A percentile compares a stretch with the other conserved stretches of the same genome.
These are phyloP conservation scores for Pythium chondricola DNA, from an alignment of 352 stramenopile genomes.

Conservation along the genomic window DNA sequence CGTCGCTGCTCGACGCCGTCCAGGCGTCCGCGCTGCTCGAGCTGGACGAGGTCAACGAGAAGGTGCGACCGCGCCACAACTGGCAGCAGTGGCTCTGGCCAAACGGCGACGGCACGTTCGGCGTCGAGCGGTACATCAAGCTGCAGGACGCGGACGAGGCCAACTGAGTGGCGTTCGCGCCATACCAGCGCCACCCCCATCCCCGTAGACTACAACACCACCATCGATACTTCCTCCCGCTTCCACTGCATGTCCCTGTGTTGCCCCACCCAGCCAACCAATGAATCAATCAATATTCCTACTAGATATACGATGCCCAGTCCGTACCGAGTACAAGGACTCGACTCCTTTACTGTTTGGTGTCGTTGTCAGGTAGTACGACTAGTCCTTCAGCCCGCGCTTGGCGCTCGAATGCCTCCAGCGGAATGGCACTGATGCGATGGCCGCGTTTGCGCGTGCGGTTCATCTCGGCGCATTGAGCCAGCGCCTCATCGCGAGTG, in stretches of 20 bases:
- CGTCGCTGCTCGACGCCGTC: constrained; percentile 68
- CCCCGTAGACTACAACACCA: too few species aligned
- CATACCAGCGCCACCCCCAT: neutral
- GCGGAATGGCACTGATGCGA: constrained; percentile 36
- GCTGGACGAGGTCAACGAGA: constrained; percentile 87
- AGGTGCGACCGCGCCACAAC: constrained; percentile 77
- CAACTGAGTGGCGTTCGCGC: constrained; percentile 4
- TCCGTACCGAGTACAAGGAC: too few species aligned
- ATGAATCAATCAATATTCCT: too few species aligned
- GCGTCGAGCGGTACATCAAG: constrained; percentile 88
- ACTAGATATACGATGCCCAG: too few species aligned
- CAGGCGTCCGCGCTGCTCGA: constrained; percentile 61
- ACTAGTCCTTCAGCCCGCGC: constrained; percentile 4
- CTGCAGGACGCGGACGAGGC: constrained; percentile 31
- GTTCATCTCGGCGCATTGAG: constrained; percentile 42
- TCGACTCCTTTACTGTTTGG: too few species aligned
- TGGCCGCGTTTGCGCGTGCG: constrained; percentile 35
- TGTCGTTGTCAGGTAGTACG: too few species aligned
- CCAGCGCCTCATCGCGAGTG: constrained; percentile 50
- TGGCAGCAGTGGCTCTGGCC: constrained; percentile 89
- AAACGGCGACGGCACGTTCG: constrained; percentile 78
- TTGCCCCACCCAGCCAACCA: too few species aligned
- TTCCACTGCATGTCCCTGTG: too few species aligned
- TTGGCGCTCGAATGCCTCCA: constrained; percentile 39
- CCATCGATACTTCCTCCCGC: too few species aligned